Evolutionary conservation across 2,329 filamentous ascomycete species (phyloP).

Genomic region (Xylaria sp.): DNA sequence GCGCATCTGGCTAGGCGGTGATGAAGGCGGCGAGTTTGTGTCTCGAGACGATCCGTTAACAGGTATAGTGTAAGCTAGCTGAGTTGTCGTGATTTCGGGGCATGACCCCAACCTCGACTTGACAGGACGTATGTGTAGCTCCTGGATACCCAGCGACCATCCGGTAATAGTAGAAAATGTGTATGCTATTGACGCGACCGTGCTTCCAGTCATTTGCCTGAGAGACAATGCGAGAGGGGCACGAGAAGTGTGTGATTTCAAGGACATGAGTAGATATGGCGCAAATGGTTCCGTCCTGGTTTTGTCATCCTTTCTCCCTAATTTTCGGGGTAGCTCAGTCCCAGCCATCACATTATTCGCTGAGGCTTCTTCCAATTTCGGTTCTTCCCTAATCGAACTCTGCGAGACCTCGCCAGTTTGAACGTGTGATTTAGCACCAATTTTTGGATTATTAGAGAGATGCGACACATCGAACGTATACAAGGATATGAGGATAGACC

Average conservation of each 20-base stretch:
- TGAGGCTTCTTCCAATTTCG: neutral
- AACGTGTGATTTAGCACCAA: conserved; percentile 9
- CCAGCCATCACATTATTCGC: neutral
- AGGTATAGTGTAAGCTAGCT: conserved; percentile 49
- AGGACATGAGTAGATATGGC: conserved; percentile 72
- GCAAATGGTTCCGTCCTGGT: conserved; percentile 31
- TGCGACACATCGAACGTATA: conserved; percentile 64
- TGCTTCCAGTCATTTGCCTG: conserved; percentile 65
- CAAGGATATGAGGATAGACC: conserved; percentile 74
- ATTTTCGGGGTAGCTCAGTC: conserved; percentile 4
- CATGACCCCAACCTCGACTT: conserved; percentile 33
- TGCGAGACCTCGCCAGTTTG: conserved; percentile 5
- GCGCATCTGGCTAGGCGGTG: conserved; percentile 28
- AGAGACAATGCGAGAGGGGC: conserved; percentile 84
- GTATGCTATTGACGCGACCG: conserved; percentile 87
- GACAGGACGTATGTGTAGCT: conserved; percentile 67
- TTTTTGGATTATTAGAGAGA: neutral
- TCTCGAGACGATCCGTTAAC: conserved; percentile 32
- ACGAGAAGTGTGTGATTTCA: conserved; percentile 80
- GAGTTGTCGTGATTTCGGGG: conserved; percentile 46
- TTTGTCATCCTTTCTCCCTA: neutral
- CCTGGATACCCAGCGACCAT: conserved; percentile 92
- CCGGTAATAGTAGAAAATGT: conserved; percentile 78
- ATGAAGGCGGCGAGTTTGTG: conserved; percentile 33
- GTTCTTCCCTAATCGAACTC: conserved; percentile 10